Evolutionary conservation across 371 early-diverging fungal species (phyloP).

Genomic region (Synchytrium microbalum): DNA sequence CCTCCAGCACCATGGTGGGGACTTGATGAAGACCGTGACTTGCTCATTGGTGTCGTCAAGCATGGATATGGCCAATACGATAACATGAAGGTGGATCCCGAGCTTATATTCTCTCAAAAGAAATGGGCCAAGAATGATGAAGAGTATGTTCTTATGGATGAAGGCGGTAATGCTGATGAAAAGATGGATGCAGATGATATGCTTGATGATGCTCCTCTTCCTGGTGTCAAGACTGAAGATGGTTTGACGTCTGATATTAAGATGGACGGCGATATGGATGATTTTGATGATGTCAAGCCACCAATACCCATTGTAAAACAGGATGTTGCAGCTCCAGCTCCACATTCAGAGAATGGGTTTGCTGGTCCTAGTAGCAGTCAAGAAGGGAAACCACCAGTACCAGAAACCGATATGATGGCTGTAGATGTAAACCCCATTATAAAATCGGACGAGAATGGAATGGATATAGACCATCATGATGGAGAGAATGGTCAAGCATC

Average conservation of each 20-base stretch:
- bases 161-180: slow-evolving; percentile 9
- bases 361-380: neutral
- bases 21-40: slow-evolving; percentile 67
- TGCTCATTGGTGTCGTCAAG: slow-evolving; percentile 68
- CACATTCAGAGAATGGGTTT: neutral
- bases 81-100: slow-evolving; percentile 55
- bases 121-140: slow-evolving; percentile 15
- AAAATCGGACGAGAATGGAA: neutral
- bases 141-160: slow-evolving; percentile 10
- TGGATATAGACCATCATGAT: slow-evolving; percentile 1
- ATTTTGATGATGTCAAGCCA: slow-evolving; percentile 12
- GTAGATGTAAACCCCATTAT: neutral
- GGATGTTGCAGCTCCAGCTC: neutral
- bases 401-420: neutral
- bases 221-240: neutral
- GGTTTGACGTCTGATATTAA: neutral
- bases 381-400: neutral
- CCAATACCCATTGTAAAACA: neutral
- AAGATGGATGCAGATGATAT: neutral
- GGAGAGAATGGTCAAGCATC: slow-evolving; percentile 16
- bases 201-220: neutral
- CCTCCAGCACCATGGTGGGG: slow-evolving; percentile 80
- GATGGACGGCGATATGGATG: slow-evolving; percentile 12
- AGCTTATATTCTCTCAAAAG: slow-evolving; percentile 53
- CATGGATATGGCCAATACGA: slow-evolving; percentile 69